Conservation (phyloP, 176 grass and related monocot species). For the Oryza coarctata region DNA sequence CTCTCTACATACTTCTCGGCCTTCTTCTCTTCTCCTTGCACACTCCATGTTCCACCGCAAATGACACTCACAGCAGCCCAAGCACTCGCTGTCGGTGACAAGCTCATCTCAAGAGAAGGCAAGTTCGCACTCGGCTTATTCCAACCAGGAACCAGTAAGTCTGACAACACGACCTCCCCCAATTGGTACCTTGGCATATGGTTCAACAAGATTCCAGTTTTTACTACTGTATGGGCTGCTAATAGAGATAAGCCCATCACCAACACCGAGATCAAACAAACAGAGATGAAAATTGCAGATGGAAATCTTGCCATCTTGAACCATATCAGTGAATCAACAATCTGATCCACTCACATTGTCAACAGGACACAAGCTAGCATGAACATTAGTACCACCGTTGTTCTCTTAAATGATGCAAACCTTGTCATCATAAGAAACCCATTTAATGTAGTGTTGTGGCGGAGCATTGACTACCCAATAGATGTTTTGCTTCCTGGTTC, state of each 20-base stretch:
- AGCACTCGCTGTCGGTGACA: conserved; percentile 24
- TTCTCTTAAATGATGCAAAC: too few relatives aligned
- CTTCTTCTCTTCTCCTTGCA: too few relatives aligned
- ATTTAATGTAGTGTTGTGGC: too few relatives aligned
- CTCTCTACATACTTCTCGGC: too few relatives aligned
- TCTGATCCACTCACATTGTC: conserved; percentile 28
- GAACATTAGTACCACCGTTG: not conserved
- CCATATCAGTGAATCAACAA: not conserved
- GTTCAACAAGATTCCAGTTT: too few relatives aligned
- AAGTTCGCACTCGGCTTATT: conserved; percentile 58
- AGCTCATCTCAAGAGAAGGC: conserved; percentile 36
- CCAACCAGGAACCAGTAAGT: too few relatives aligned
- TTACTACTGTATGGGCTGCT: too few relatives aligned
- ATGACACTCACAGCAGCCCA: conserved; percentile 1
- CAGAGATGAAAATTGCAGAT: conserved; percentile 20
- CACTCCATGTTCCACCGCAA: not conserved
- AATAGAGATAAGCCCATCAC: conserved; percentile 29
- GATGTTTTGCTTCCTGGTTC: too few relatives aligned
- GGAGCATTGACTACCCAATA: not conserved
- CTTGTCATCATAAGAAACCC: too few relatives aligned
- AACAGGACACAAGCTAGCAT: not conserved
- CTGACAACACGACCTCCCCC: too few relatives aligned
- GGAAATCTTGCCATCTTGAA: conserved; percentile 28
- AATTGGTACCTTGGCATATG: too few relatives aligned
- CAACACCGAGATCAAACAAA: not conserved